These are phyloP conservation scores for Phytophthora lateralis DNA, from an alignment of 352 stramenopile species.

Conservation along the genomic window DNA sequence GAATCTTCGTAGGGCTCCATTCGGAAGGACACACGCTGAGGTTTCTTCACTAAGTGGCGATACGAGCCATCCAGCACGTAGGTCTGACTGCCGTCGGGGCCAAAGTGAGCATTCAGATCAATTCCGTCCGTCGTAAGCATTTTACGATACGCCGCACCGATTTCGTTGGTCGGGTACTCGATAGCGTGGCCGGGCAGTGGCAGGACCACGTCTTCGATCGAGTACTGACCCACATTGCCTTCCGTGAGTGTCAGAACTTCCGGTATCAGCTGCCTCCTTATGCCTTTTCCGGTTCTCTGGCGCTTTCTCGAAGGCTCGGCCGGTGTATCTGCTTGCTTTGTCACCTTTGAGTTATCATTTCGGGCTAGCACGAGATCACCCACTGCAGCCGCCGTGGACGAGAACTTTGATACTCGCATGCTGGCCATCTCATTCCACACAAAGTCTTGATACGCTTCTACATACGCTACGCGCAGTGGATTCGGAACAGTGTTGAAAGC, in stretches of 20 bases:
- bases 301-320: constrained; percentile 40
- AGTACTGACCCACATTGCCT: constrained; percentile 87
- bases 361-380: constrained; percentile 90
- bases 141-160: constrained; percentile 54
- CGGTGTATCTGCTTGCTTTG: constrained; percentile 16
- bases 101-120: constrained; percentile 57
- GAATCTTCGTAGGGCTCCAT: constrained; percentile 90
- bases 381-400: constrained; percentile 58
- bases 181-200: constrained; percentile 92
- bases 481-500: constrained; percentile 72
- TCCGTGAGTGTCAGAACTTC: constrained; percentile 76
- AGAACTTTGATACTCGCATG: constrained; percentile 78
- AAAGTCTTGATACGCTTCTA: constrained; percentile 92
- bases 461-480: constrained; percentile 65
- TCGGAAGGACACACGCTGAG: constrained; percentile 78
- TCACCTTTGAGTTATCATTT: constrained; percentile 14
- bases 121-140: constrained; percentile 64
- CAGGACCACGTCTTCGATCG: constrained; percentile 94
- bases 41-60: constrained; percentile 90
- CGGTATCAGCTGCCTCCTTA: constrained; percentile 15
- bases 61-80: constrained; percentile 90
- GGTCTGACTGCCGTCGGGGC: constrained; percentile 50
- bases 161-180: constrained; percentile 80
- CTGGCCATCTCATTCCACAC: constrained; percentile 96
- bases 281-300: constrained; percentile 33